Evolutionary conservation across 345 rosid genomes (phyloP).

Genomic region (Acer negundo): DNA sequence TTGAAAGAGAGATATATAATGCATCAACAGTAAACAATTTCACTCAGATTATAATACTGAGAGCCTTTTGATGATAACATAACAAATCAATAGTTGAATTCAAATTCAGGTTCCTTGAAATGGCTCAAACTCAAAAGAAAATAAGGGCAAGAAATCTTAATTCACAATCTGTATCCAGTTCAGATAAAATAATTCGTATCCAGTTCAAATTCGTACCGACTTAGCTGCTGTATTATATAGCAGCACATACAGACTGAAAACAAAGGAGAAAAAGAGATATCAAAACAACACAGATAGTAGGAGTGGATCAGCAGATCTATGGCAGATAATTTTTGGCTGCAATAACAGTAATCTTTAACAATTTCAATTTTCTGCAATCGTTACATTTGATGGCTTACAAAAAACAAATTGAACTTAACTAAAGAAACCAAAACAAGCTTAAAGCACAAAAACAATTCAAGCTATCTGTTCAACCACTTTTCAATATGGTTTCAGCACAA

Average conservation of each 20-base stretch:
- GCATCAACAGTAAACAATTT: not conserved
- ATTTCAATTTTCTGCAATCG: not conserved
- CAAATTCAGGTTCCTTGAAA: not conserved
- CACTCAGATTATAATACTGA: not conserved
- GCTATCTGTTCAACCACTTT: too few relatives aligned
- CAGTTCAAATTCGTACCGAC: too few relatives aligned
- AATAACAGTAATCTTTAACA: not conserved
- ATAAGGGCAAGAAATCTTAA: too few relatives aligned
- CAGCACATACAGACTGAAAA: not conserved
- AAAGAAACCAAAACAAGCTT: conserved; percentile 3
- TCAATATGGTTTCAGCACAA: not conserved
- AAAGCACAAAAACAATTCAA: not conserved
- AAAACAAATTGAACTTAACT: not conserved
- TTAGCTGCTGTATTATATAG: too few relatives aligned
- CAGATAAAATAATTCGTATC: too few relatives aligned
- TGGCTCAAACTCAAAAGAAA: not conserved
- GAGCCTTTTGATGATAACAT: too few relatives aligned
- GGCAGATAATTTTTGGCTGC: not conserved
- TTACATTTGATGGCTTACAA: not conserved
- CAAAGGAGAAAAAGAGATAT: not conserved
- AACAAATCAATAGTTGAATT: not conserved
- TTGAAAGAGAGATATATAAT: too few relatives aligned
- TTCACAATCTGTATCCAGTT: too few relatives aligned
- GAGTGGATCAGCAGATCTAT: not conserved
- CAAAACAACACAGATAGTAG: not conserved